Conservation (phyloP, 2,329 filamentous ascomycete genomes). For the Fusarium albosuccineum region DNA sequence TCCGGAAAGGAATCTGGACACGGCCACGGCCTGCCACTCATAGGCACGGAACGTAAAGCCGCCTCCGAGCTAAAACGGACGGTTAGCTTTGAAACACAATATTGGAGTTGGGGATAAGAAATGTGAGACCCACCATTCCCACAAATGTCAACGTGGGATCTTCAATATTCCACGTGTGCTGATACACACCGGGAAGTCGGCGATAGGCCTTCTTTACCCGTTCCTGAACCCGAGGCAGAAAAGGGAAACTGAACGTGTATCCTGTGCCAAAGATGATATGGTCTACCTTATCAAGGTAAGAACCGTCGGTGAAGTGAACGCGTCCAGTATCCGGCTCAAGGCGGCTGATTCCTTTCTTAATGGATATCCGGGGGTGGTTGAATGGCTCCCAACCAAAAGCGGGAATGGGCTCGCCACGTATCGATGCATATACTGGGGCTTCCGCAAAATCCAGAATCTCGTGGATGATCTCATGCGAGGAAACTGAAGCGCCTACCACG, state of each 20-base stretch:
- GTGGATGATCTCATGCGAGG: conserved; percentile 26
- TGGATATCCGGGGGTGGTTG: conserved; percentile 24
- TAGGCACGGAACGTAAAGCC: conserved; percentile 42
- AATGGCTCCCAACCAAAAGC: conserved; percentile 31
- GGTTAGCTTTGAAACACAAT: neutral
- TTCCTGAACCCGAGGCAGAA: conserved; percentile 14
- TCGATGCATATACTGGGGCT: conserved; percentile 19
- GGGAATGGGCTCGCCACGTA: conserved; percentile 19
- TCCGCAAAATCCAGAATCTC: conserved; percentile 21
- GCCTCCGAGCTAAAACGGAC: conserved; percentile 20
- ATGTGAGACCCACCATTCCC: conserved; percentile 25
- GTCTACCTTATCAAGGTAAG: conserved; percentile 19
- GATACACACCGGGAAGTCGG: conserved; percentile 27
- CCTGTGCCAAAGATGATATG: conserved; percentile 33
- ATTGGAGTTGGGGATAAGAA: too few species aligned
- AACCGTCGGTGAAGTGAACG: conserved; percentile 25
- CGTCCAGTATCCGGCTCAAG: conserved; percentile 9
- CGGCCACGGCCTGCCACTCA: conserved; percentile 39
- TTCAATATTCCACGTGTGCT: conserved; percentile 37
- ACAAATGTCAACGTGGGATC: conserved; percentile 31
- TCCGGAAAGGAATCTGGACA: conserved; percentile 28
- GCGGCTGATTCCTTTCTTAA: conserved; percentile 27
- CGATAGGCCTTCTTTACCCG: conserved; percentile 21
- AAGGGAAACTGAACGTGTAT: conserved; percentile 31
- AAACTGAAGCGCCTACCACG: conserved; percentile 32